Conservation (phyloP, 1,139 yeast species). For the Yamadazyma trypodendri region DNA sequence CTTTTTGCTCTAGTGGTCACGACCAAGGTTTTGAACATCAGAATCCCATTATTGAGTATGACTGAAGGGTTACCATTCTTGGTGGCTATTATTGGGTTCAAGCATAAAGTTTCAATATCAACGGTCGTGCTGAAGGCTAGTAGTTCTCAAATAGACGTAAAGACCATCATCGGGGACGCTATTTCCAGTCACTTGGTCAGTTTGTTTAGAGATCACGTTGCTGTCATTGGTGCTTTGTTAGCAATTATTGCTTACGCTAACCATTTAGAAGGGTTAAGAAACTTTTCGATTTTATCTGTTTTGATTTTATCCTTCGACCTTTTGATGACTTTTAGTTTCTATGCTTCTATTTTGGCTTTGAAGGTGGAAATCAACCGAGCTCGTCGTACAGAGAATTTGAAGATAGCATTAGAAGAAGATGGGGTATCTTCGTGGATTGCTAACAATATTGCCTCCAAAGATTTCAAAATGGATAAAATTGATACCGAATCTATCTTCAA, state of each 20-base stretch:
- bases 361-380: slow-evolving; percentile 90
- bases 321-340: slow-evolving; percentile 77
- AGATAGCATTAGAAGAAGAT: slow-evolving; percentile 88
- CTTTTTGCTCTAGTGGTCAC: slow-evolving; percentile 76
- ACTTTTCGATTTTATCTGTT: slow-evolving; percentile 78
- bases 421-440: slow-evolving; percentile 79
- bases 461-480: slow-evolving; percentile 51
- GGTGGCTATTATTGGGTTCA: slow-evolving; percentile 91
- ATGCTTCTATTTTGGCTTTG: slow-evolving; percentile 79
- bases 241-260: slow-evolving; percentile 70
- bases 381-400: slow-evolving; percentile 77
- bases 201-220: slow-evolving; percentile 74
- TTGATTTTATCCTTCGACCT: slow-evolving; percentile 74
- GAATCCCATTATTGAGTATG: slow-evolving; percentile 71
- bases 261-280: slow-evolving; percentile 71
- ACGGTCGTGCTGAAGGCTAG: slow-evolving; percentile 54
- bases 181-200: slow-evolving; percentile 66
- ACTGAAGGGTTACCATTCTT: slow-evolving; percentile 93
- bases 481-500: slow-evolving; percentile 26
- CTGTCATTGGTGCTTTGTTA: slow-evolving; percentile 71
- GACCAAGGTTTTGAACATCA: slow-evolving; percentile 49
- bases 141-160: slow-evolving; percentile 38
- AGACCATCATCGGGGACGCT: slow-evolving; percentile 54
- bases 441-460: slow-evolving; percentile 53
- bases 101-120: slow-evolving; percentile 79